These are phyloP conservation scores for Hypholoma fasciculare DNA, from an alignment of 768 basidiomycete species.

Conservation along the genomic window DNA sequence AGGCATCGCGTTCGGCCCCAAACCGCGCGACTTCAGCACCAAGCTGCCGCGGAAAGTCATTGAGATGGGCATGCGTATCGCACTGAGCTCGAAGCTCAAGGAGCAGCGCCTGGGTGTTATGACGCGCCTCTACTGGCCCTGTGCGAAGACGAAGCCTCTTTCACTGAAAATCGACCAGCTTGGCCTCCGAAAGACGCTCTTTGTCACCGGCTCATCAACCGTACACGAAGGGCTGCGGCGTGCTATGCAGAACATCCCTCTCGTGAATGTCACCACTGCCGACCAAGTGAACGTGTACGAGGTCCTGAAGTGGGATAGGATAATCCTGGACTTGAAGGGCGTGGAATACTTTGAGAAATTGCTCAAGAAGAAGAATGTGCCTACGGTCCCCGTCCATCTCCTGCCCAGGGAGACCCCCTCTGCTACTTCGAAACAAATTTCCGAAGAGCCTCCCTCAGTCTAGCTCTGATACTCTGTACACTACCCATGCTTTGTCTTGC, in stretches of 20 bases:
- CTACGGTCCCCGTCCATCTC: constrained; percentile 22
- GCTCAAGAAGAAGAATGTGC: constrained; percentile 47
- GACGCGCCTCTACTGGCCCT: constrained; percentile 68
- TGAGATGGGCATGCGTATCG: constrained; percentile 90
- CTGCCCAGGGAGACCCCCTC: constrained; percentile 1
- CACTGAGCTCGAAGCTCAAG: constrained; percentile 79
- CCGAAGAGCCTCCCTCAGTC: neutral
- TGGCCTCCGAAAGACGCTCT: constrained; percentile 73
- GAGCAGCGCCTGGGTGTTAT: constrained; percentile 78
- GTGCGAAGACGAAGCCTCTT: constrained; percentile 69
- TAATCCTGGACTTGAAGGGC: constrained; percentile 80
- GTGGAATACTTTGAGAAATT: constrained; percentile 76
- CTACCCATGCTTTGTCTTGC: constrained; percentile 1
- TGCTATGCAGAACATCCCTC: constrained; percentile 71
- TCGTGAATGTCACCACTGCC: constrained; percentile 61
- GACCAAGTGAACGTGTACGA: constrained; percentile 80
- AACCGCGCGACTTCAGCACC: constrained; percentile 90
- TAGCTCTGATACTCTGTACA: constrained; percentile 4
- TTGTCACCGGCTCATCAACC: constrained; percentile 65
- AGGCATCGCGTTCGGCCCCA: constrained; percentile 89
- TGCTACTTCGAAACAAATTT: neutral
- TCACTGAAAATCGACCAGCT: constrained; percentile 60
- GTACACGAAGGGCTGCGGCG: constrained; percentile 57
- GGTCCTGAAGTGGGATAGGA: constrained; percentile 77
- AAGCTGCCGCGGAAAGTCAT: constrained; percentile 92